Conservation (phyloP, 1,284 basidiomycete genomes). For the Abortiporus biennis region DNA sequence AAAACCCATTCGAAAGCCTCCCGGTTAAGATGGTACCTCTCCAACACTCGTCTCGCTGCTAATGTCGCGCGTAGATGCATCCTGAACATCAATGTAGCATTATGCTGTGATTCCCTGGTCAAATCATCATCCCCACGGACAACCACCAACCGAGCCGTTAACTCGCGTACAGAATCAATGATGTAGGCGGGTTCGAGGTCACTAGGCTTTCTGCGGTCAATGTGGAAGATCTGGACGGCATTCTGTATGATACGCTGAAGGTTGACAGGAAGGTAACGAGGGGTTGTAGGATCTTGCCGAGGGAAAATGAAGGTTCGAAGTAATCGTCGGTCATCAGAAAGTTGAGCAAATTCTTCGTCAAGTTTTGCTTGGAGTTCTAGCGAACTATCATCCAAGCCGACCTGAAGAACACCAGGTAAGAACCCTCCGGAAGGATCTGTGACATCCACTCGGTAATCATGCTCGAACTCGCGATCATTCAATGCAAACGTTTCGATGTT, state of each 20-base stretch:
- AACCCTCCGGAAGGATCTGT: conserved; percentile 78
- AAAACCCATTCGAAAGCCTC: conserved; percentile 98
- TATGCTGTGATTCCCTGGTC: conserved; percentile 75
- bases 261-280: conserved; percentile 89
- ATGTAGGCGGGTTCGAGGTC: conserved; percentile 90
- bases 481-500: conserved; percentile 86
- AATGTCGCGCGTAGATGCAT: conserved; percentile 91
- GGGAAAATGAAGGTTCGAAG: conserved; percentile 87
- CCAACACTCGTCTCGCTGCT: conserved; percentile 78
- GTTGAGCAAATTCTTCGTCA: conserved; percentile 83
- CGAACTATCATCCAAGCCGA: conserved; percentile 92
- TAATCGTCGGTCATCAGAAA: conserved; percentile 70
- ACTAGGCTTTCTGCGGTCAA: conserved; percentile 89
- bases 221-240: conserved; percentile 95
- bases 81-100: conserved; percentile 89
- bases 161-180: conserved; percentile 70
- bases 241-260: conserved; percentile 94
- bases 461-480: conserved; percentile 81
- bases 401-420: conserved; percentile 77
- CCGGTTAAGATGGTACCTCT: conserved; percentile 79
- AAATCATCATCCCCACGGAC: conserved; percentile 83
- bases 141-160: conserved; percentile 72
- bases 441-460: conserved; percentile 90
- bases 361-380: conserved; percentile 85
- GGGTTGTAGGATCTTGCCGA: conserved; percentile 63